phyloP scores from a whole-genome alignment of 2,329 filamentous ascomycete species.

The Fusarium kyushuense region DNA sequence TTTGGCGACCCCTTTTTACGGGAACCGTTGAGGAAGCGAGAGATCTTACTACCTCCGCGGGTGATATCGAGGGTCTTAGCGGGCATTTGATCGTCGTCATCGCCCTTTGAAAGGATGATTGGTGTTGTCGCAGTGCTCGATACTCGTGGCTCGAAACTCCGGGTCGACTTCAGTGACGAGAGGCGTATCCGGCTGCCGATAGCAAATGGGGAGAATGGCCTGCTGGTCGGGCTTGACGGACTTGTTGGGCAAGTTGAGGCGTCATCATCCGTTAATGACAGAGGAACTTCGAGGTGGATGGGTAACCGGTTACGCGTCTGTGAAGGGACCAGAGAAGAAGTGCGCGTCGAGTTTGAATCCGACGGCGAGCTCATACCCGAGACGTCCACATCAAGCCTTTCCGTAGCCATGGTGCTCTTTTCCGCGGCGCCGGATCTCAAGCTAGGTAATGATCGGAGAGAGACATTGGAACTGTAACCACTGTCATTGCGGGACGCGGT shows the following conservation, averaged over 20 bases:
- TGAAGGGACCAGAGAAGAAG: slow-evolving; percentile 38
- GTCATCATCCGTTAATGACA: slow-evolving; percentile 30
- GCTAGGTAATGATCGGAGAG: slow-evolving; percentile 64
- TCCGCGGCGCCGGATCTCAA: slow-evolving; percentile 44
- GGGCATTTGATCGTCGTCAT: slow-evolving; percentile 1
- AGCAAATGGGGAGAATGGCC: slow-evolving; percentile 38
- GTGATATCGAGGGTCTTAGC: not conserved
- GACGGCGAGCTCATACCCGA: slow-evolving; percentile 30
- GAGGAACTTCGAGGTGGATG: slow-evolving; percentile 39
- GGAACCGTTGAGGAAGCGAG: slow-evolving; percentile 35
- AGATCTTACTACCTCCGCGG: slow-evolving; percentile 29
- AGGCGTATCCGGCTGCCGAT: slow-evolving; percentile 36
- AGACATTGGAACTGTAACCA: slow-evolving; percentile 71
- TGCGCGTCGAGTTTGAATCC: slow-evolving; percentile 37
- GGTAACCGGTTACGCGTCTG: slow-evolving; percentile 31
- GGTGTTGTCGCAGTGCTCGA: slow-evolving; percentile 17
- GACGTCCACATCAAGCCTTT: slow-evolving; percentile 28
- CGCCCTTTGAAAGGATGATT: slow-evolving; percentile 16
- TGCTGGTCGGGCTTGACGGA: slow-evolving; percentile 28
- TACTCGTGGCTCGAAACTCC: slow-evolving; percentile 35
- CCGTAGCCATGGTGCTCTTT: slow-evolving; percentile 35
- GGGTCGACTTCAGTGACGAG: slow-evolving; percentile 36
- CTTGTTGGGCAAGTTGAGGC: slow-evolving; percentile 36
- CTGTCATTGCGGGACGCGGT: slow-evolving; percentile 69
- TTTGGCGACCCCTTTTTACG: slow-evolving; percentile 40